These are phyloP conservation scores for Capsicum pubescens DNA, from an alignment of 257 asterid species.

Conservation along the genomic window DNA sequence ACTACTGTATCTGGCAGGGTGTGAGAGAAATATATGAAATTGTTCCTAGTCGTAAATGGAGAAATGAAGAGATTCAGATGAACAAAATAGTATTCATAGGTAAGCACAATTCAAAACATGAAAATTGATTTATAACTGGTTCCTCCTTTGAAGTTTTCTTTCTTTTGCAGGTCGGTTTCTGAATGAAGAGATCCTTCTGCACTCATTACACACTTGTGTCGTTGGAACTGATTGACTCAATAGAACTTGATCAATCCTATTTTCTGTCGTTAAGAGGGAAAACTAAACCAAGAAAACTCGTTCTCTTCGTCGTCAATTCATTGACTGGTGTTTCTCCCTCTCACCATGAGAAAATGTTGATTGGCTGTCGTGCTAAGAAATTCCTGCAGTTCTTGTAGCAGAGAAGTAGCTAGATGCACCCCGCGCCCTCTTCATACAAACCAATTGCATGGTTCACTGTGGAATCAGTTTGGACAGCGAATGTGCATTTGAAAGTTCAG, in stretches of 20 bases:
- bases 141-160: neutral
- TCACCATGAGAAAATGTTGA: neutral
- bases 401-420: neutral
- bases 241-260: neutral
- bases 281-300: neutral
- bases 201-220: slow-evolving; percentile 59
- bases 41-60: slow-evolving; percentile 84
- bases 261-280: neutral
- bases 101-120: slow-evolving; percentile 32
- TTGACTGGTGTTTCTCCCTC: neutral
- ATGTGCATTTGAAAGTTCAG: neutral
- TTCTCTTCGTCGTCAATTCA: neutral
- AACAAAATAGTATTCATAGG: slow-evolving; percentile 92
- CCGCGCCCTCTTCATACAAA: neutral
- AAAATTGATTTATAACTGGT: neutral
- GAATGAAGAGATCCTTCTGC: slow-evolving; percentile 63
- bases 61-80: slow-evolving; percentile 56
- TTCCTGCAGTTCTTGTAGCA: neutral
- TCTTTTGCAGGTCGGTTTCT: slow-evolving; percentile 68
- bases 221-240: slow-evolving; percentile 26
- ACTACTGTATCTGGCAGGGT: slow-evolving; percentile 52
- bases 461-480: neutral
- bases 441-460: no score
- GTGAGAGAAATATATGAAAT: slow-evolving; percentile 97
- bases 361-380: neutral